Conservation (phyloP, 1,284 basidiomycete genomes). For the Cryptococcus sp. region DNA sequence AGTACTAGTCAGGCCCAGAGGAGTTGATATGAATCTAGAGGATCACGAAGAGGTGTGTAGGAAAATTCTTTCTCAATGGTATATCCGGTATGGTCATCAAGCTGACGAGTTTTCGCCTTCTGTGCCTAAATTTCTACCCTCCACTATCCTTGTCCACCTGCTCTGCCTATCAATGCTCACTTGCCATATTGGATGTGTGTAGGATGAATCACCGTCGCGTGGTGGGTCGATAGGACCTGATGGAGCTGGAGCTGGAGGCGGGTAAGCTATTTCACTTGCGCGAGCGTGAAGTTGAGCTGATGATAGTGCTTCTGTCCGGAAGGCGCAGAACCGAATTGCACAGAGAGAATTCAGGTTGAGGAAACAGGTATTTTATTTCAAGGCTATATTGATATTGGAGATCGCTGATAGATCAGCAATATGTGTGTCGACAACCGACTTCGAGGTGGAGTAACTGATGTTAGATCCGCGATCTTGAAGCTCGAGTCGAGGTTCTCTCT, state of each 20-base stretch:
- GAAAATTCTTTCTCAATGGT: too few species aligned
- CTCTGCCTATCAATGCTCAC: background rate
- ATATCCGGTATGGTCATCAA: background rate
- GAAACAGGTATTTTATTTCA: constrained; percentile 75
- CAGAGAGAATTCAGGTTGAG: constrained; percentile 85
- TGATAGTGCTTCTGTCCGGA: constrained; percentile 22
- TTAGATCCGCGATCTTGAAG: constrained; percentile 87
- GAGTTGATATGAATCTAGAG: too few species aligned
- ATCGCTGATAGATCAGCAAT: constrained; percentile 24
- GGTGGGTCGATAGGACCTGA: background rate
- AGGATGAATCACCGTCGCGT: background rate
- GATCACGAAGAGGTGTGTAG: background rate
- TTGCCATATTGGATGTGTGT: background rate
- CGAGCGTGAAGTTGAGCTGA: background rate
- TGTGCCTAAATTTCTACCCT: background rate
- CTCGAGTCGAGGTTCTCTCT: constrained; percentile 81
- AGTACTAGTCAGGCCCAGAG: too few species aligned
- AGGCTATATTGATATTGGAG: constrained; percentile 1
- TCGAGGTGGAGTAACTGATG: background rate
- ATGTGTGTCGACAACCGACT: constrained; percentile 25
- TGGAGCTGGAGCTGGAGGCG: background rate
- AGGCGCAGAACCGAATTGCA: constrained; percentile 77
- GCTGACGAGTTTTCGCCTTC: background rate
- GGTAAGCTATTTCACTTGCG: background rate
- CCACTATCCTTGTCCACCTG: background rate